Evolutionary conservation across 441 rosid genomes (phyloP), one percentile per base, ranked within the genome.

Genomic region (Gossypium schwendimanii): DNA sequence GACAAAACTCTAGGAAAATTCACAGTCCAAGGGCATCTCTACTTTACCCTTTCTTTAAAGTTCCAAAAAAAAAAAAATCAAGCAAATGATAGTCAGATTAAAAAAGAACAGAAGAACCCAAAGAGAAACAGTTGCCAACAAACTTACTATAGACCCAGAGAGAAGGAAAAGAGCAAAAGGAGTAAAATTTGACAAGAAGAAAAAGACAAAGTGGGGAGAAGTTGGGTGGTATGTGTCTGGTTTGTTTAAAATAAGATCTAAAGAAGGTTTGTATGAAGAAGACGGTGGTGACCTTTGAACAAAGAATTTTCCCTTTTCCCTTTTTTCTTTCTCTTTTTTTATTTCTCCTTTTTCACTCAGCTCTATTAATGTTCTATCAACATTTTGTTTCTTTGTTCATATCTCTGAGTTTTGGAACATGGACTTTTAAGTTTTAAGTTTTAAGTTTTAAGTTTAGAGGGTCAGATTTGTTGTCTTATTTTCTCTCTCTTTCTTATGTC

Each of bases 211-310:
- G 75, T 39, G 39, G 26, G 69, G 39, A 47, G 63, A 73, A 47
- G 63, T 73, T 77, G 72, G 67, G 77, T 75, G 26, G 52, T 33
- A 33, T 6, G 39, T 33, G 7, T 33, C 39, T 33, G 39, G 39
- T 33, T 6, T 33, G 39, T 79, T 81, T 73, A 63, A 77, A 72
- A 57, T 55, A 31, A 85, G 88, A 90, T 85, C 87, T 73, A 65
- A 68, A 78, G 63, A 45, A 65, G 41, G 41, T 14, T 24, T 52
- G 0, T 24, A 31, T 73, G 75, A 33, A 72, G 75, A 63, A 72
- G 85, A 83, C 39, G 15, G 31, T 69, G 67, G 72, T 73, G 86
- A 87, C 89, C 69, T 71, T 23, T 23, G 86, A 88, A 83, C 91
- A 75, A 83, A 84, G 24, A 63, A 26, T 55, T 60, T 53, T 55